These are phyloP conservation scores for Aphanocladium album DNA, from an alignment of 2,329 filamentous ascomycete species.

Conservation along the genomic window DNA sequence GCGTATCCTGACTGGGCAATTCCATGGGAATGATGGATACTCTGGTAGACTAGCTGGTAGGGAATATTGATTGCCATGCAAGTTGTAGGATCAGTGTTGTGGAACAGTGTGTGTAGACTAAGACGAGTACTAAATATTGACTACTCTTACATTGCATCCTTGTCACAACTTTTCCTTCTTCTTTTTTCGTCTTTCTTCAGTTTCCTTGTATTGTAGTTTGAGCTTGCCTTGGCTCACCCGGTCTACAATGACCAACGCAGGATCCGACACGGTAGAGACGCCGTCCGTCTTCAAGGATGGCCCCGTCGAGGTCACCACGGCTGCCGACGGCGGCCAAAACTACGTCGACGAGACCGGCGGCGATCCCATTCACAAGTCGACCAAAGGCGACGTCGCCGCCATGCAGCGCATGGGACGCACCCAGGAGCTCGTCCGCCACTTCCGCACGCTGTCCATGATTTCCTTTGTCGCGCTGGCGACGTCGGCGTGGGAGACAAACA, in stretches of 20 bases:
- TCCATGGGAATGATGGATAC: not conserved
- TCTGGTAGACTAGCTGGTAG: not conserved
- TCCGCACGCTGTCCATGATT: conserved; percentile 9
- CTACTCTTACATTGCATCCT: not conserved
- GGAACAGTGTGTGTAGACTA: not conserved
- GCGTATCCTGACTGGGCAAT: not conserved
- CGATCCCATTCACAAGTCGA: conserved; percentile 1
- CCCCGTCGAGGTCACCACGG: not conserved
- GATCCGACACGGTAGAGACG: not conserved
- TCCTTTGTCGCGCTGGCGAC: conserved; percentile 11
- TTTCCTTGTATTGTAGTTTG: not conserved
- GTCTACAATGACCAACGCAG: not conserved
- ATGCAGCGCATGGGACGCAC: conserved; percentile 14
- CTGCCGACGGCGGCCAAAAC: not conserved
- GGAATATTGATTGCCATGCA: not conserved
- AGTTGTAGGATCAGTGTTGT: not conserved
- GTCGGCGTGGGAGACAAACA: conserved; percentile 9
- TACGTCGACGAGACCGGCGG: not conserved
- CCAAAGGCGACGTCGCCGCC: not conserved
- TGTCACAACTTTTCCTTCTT: no score
- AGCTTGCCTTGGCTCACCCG: not conserved
- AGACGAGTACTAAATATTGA: not conserved
- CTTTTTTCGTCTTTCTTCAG: not conserved
- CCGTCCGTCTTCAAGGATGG: not conserved
- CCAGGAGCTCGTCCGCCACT: conserved; percentile 12